These are phyloP conservation scores for Schrenkiella parvula DNA, from an alignment of 345 rosid species.

Conservation along the genomic window DNA sequence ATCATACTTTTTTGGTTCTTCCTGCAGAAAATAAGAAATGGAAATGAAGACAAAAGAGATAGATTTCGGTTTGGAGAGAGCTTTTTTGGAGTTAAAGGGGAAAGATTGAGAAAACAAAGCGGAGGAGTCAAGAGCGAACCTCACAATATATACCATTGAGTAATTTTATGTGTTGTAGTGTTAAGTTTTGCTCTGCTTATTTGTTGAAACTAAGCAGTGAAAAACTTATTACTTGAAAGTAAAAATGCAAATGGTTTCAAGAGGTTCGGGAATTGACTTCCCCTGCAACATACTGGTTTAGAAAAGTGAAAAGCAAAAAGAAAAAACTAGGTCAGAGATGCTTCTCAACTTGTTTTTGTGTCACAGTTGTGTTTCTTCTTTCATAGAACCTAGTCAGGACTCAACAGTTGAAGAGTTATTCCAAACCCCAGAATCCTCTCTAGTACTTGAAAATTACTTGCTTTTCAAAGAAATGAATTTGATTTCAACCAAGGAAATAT, in stretches of 20 bases:
- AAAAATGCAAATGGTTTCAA: slow-evolving; percentile 29
- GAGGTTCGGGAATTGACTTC: slow-evolving; percentile 99
- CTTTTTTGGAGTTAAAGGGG: neutral
- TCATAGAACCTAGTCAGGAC: neutral
- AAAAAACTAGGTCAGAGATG: neutral
- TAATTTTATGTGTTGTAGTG: slow-evolving; percentile 1
- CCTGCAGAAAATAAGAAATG: slow-evolving; percentile 13
- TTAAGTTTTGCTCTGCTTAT: slow-evolving; percentile 33
- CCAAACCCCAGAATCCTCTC: too few relatives aligned
- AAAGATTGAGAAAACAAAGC: slow-evolving; percentile 7
- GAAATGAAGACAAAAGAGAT: slow-evolving; percentile 6
- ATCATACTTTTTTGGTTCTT: neutral
- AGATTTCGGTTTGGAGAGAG: slow-evolving; percentile 23
- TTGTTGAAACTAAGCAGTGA: slow-evolving; percentile 28
- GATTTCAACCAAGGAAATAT: neutral
- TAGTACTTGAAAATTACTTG: too few relatives aligned
- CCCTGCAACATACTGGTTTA: slow-evolving; percentile 14
- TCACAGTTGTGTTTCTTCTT: slow-evolving; percentile 9
- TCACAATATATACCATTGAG: slow-evolving; percentile 42
- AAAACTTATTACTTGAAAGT: slow-evolving; percentile 14
- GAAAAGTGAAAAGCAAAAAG: neutral
- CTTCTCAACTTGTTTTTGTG: slow-evolving; percentile 4
- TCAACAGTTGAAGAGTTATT: too few relatives aligned
- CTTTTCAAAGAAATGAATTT: too few relatives aligned
- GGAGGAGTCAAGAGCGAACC: slow-evolving; percentile 98